Percentiles rank a stretch among this genome's conserved stretches.
Evolutionary conservation across 306 rosid species (phyloP).

Genomic region (Ziziphus jujuba): DNA sequence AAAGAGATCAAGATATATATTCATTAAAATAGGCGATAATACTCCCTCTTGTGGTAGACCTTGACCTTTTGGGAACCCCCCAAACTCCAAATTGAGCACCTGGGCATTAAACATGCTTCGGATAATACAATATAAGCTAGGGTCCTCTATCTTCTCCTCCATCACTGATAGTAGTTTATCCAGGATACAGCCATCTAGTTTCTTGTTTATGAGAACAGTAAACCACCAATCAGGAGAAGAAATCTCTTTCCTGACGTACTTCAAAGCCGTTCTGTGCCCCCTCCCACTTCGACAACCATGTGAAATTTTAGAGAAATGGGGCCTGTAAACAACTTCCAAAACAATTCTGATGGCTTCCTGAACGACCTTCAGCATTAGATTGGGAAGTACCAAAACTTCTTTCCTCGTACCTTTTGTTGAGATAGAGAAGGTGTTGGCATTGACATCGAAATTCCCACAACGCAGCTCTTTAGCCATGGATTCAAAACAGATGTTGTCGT

Average conservation of each 20-base stretch:
- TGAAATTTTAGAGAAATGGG: slow-evolving; percentile 76
- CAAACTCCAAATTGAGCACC: slow-evolving; percentile 82
- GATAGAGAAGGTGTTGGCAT: slow-evolving; percentile 50
- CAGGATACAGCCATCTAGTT: slow-evolving; percentile 54
- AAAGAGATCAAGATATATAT: slow-evolving; percentile 79
- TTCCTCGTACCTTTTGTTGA: slow-evolving; percentile 55
- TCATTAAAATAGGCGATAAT: slow-evolving; percentile 78
- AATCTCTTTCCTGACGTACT: slow-evolving; percentile 66
- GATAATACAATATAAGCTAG: slow-evolving; percentile 45
- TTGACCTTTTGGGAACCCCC: slow-evolving; percentile 82
- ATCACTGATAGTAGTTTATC: slow-evolving; percentile 50
- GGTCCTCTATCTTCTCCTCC: slow-evolving; percentile 83
- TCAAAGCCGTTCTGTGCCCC: slow-evolving; percentile 65
- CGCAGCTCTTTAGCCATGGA: slow-evolving; percentile 52
- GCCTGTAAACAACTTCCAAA: slow-evolving; percentile 76
- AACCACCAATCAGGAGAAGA: slow-evolving; percentile 81
- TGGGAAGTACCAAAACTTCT: slow-evolving; percentile 72
- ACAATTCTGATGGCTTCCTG: slow-evolving; percentile 83
- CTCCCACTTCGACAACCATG: slow-evolving; percentile 91
- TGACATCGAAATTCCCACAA: slow-evolving; percentile 53
- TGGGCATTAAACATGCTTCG: slow-evolving; percentile 62
- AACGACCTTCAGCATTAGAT: slow-evolving; percentile 61
- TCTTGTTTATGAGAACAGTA: slow-evolving; percentile 54
- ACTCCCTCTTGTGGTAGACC: slow-evolving; percentile 96
- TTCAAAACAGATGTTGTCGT: slow-evolving; percentile 31